Evolutionary conservation across 1,284 basidiomycete species (phyloP).

Genomic region (Sanguinoderma infundibulare): DNA sequence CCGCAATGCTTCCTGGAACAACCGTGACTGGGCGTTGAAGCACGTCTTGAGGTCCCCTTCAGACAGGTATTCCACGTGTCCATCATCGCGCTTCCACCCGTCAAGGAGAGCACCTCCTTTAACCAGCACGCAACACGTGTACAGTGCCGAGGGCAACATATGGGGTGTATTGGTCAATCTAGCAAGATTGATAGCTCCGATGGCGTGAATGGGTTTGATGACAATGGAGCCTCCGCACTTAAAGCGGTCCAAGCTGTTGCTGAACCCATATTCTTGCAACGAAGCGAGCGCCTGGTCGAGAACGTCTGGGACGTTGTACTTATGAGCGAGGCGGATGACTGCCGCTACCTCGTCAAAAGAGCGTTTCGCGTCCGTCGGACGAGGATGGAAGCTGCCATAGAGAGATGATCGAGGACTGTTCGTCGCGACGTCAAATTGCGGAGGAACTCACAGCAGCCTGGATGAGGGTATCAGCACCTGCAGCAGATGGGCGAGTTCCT

Average conservation of each 20-base stretch:
- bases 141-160: slow-evolving; percentile 5
- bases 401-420: no score
- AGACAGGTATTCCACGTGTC: neutral
- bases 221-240: neutral
- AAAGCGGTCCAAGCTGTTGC: neutral
- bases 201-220: no score
- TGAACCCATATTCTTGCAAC: no score
- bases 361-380: neutral
- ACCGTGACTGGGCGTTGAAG: neutral
- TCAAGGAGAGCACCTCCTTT: neutral
- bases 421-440: neutral
- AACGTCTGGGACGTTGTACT: slow-evolving; percentile 11
- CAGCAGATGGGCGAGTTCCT: slow-evolving; percentile 10
- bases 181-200: no score
- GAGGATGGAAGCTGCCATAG: neutral
- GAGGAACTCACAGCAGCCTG: neutral
- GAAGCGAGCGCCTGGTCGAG: neutral
- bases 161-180: neutral
- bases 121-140: slow-evolving; percentile 4
- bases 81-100: slow-evolving; percentile 6
- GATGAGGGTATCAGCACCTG: neutral
- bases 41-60: slow-evolving; percentile 4
- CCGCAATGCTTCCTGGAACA: neutral
- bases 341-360: neutral
- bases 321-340: slow-evolving; percentile 15